phyloP scores from a whole-genome alignment of 495 filamentous ascomycete genomes.

The Hyaloscypha bicolor region DNA sequence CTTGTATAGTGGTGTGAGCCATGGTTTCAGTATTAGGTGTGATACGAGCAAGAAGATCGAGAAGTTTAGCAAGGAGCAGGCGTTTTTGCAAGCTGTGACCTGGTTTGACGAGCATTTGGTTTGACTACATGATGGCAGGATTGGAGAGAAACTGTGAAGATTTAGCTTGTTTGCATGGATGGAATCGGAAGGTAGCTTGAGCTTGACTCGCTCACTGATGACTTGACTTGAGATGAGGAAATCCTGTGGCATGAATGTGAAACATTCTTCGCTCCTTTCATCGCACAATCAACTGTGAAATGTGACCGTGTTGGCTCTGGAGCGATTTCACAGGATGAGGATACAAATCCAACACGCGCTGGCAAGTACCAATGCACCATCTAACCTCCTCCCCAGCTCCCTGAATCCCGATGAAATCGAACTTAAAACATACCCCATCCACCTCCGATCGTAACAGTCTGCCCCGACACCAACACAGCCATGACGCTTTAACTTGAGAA shows the following conservation, averaged over 20 bases:
- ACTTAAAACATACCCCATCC: too few relatives aligned
- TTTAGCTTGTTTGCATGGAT: background rate
- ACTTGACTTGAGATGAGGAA: background rate
- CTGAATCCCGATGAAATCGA: too few relatives aligned
- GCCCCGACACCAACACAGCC: slow-evolving; percentile 61
- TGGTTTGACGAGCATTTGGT: slow-evolving; percentile 69
- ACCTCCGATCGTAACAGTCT: slow-evolving; percentile 30
- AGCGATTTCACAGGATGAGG: too few relatives aligned
- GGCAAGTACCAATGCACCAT: too few relatives aligned
- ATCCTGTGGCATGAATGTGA: background rate
- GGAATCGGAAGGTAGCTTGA: background rate
- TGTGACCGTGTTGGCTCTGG: too few relatives aligned
- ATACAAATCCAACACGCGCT: too few relatives aligned
- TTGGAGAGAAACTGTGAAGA: background rate
- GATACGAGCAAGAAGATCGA: slow-evolving; percentile 61
- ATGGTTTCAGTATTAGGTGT: slow-evolving; percentile 79
- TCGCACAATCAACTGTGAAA: background rate
- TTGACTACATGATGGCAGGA: slow-evolving; percentile 18
- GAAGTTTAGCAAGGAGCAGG: slow-evolving; percentile 84
- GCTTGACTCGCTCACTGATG: slow-evolving; percentile 5
- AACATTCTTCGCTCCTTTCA: background rate
- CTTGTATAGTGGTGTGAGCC: slow-evolving; percentile 72
- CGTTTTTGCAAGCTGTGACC: slow-evolving; percentile 74
- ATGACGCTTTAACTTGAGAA: too few relatives aligned
- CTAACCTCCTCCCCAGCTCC: too few relatives aligned